Percentiles rank a stretch among this genome's conserved stretches.
Conservation (phyloP, 176 grass and related monocot species). For the Aechmea fasciata region DNA sequence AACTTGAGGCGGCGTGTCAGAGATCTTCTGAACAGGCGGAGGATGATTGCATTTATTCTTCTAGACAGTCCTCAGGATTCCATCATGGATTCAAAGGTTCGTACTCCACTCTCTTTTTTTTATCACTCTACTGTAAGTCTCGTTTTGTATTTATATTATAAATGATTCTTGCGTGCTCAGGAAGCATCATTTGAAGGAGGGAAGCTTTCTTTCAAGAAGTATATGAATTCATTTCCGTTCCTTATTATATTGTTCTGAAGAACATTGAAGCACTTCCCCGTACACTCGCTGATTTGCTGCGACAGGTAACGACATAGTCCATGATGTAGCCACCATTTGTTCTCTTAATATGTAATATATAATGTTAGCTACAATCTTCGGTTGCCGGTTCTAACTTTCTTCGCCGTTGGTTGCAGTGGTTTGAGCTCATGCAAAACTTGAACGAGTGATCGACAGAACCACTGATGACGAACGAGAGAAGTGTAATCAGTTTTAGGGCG, state of each 20-base stretch:
- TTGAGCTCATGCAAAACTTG: conserved; percentile 71
- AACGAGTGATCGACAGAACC: conserved; percentile 22
- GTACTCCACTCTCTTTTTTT: neutral
- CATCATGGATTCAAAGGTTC: conserved; percentile 57
- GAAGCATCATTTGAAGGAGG: conserved; percentile 42
- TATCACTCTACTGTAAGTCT: neutral
- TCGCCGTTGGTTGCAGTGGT: conserved; percentile 63
- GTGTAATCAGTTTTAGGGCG: neutral
- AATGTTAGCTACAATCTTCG: neutral
- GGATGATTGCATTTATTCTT: conserved; percentile 85
- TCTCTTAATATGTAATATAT: neutral
- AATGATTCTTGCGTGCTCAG: conserved; percentile 23
- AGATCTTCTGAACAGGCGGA: conserved; percentile 62
- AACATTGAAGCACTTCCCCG: conserved; percentile 82
- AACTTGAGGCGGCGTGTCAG: conserved; percentile 68
- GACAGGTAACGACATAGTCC: conserved; percentile 50
- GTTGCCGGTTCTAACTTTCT: conserved; percentile 1
- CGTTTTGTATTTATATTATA: neutral
- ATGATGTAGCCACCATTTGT: neutral
- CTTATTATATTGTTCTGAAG: conserved; percentile 70
- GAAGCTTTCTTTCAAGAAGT: conserved; percentile 33
- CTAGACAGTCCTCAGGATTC: conserved; percentile 73
- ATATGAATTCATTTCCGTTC: conserved; percentile 81
- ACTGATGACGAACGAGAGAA: neutral
- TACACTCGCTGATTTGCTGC: conserved; percentile 74